phyloP scores from a whole-genome alignment of 768 basidiomycete species.

The Clitopilus passeckerianus region DNA sequence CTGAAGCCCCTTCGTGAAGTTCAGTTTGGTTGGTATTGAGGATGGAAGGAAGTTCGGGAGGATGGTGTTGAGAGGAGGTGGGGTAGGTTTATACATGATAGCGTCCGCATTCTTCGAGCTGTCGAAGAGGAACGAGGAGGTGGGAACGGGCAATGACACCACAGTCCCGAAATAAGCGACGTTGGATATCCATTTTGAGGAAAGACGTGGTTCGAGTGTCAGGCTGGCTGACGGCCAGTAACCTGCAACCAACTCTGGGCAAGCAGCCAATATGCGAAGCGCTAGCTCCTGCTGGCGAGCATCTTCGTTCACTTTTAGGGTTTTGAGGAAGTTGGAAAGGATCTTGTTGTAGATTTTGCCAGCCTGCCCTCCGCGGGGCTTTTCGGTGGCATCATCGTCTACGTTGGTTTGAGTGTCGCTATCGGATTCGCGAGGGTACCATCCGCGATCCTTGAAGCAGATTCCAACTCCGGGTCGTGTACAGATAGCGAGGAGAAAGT shows the following conservation, averaged over 20 bases:
- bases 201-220: slow-evolving; percentile 81
- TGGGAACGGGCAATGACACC: slow-evolving; percentile 72
- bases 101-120: slow-evolving; percentile 8
- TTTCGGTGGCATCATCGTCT: slow-evolving; percentile 31
- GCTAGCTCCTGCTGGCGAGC: slow-evolving; percentile 80
- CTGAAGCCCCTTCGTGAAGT: slow-evolving; percentile 81
- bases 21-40: slow-evolving; percentile 53
- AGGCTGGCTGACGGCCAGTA: slow-evolving; percentile 69
- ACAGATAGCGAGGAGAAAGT: slow-evolving; percentile 83
- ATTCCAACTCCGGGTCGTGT: slow-evolving; percentile 78
- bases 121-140: slow-evolving; percentile 53
- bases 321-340: slow-evolving; percentile 66
- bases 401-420: slow-evolving; percentile 23
- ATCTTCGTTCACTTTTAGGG: slow-evolving; percentile 86
- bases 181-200: slow-evolving; percentile 89
- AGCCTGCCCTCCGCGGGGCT: slow-evolving; percentile 18
- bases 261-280: slow-evolving; percentile 71
- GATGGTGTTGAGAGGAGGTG: slow-evolving; percentile 67
- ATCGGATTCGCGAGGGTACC: slow-evolving; percentile 75
- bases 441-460: slow-evolving; percentile 86
- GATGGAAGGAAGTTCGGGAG: slow-evolving; percentile 78
- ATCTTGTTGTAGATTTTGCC: slow-evolving; percentile 79
- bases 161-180: slow-evolving; percentile 78
- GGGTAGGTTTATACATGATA: slow-evolving; percentile 57
- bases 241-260: slow-evolving; percentile 81